Conservation (phyloP, 331 rosid genomes). For the Quercus phellos region DNA sequence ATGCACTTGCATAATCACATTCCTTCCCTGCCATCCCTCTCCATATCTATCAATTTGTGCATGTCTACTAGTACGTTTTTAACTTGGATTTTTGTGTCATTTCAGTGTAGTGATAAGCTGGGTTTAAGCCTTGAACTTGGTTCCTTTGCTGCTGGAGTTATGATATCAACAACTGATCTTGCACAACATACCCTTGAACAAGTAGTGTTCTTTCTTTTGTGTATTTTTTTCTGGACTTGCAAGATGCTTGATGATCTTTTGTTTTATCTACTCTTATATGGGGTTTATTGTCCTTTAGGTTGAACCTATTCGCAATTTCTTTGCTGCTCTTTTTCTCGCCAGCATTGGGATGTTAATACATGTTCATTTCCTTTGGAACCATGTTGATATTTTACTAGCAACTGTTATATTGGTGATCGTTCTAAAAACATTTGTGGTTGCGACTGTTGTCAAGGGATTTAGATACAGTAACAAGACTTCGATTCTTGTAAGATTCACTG, state of each 20-base stretch:
- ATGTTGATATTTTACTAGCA: slow-evolving; percentile 87
- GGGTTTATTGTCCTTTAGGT: slow-evolving; percentile 48
- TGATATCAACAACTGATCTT: slow-evolving; percentile 97
- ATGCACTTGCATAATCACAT: neutral
- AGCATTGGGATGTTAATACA: slow-evolving; percentile 97
- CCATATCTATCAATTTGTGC: slow-evolving; percentile 2
- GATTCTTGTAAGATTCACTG: slow-evolving; percentile 68
- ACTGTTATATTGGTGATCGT: slow-evolving; percentile 88
- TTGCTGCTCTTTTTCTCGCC: slow-evolving; percentile 92
- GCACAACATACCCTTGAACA: slow-evolving; percentile 96
- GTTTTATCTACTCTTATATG: slow-evolving; percentile 18
- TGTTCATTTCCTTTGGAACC: slow-evolving; percentile 95
- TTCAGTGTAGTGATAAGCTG: slow-evolving; percentile 96
- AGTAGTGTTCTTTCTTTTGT: slow-evolving; percentile 35
- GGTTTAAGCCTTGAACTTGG: slow-evolving; percentile 94
- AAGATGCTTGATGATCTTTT: slow-evolving; percentile 13
- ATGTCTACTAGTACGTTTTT: slow-evolving; percentile 16
- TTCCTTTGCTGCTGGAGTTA: slow-evolving; percentile 93
- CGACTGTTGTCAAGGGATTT: slow-evolving; percentile 83
- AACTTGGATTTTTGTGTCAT: slow-evolving; percentile 31
- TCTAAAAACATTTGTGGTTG: slow-evolving; percentile 71
- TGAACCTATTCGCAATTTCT: slow-evolving; percentile 90
- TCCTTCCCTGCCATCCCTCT: neutral
- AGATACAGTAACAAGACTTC: slow-evolving; percentile 84
- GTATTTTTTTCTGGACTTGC: slow-evolving; percentile 11